Conservation (phyloP, 495 filamentous ascomycete species). For the Penicillium atrosanguineum region DNA sequence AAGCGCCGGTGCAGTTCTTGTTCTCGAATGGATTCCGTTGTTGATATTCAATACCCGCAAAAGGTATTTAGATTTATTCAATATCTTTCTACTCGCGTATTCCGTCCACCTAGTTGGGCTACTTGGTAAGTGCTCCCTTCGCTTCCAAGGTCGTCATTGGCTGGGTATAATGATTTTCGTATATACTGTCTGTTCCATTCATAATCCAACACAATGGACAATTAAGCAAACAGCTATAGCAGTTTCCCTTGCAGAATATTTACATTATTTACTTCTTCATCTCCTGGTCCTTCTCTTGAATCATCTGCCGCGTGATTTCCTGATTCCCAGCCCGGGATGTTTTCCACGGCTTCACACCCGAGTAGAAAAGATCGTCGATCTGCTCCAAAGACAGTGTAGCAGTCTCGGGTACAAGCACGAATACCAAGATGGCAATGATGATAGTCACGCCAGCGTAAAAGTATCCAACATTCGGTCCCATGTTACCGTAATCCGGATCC, state of each 20-base stretch:
- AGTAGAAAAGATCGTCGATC: conserved; percentile 29
- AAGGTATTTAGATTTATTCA: conserved; percentile 7
- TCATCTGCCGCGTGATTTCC: conserved; percentile 4
- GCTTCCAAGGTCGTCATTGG: not conserved
- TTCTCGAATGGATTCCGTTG: not conserved
- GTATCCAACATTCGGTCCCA: conserved; percentile 31
- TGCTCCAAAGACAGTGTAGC: conserved; percentile 29
- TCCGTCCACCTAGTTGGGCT: not conserved
- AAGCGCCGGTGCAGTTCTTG: conserved; percentile 3
- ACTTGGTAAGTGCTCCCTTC: not conserved
- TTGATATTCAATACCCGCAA: conserved; percentile 5
- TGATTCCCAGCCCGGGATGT: conserved; percentile 23
- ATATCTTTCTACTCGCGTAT: not conserved
- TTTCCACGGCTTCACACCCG: conserved; percentile 21
- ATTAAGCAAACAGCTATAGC: not conserved
- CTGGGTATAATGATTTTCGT: not conserved
- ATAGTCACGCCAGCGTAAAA: conserved; percentile 29
- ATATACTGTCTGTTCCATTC: not conserved
- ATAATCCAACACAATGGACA: not conserved
- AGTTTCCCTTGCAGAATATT: not conserved
- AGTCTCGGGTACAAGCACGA: conserved; percentile 28
- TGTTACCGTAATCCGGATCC: conserved; percentile 23
- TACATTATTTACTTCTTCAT: not conserved
- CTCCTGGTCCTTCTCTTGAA: conserved; percentile 3
- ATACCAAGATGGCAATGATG: conserved; percentile 16